Percentiles rank a stretch among this genome's conserved stretches.
phyloP scores from a whole-genome alignment of 2,329 filamentous ascomycete genomes.

The Capronia americana region DNA sequence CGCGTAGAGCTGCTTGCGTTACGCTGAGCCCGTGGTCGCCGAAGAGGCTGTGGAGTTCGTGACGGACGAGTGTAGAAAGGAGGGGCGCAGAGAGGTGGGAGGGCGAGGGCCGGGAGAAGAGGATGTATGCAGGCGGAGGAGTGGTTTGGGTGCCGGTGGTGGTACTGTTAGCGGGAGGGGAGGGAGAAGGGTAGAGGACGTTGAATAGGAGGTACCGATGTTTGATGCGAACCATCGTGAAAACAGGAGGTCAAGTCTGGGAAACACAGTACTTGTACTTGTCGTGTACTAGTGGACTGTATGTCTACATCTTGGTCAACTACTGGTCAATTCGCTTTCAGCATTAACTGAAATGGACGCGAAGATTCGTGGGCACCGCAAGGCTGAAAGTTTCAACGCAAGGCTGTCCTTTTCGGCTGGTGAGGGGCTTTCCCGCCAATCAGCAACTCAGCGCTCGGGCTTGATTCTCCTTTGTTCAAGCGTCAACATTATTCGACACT shows the following conservation, averaged over 20 bases:
- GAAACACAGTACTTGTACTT: background rate
- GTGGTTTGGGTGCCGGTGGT: slow-evolving; percentile 39
- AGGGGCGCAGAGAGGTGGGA: slow-evolving; percentile 70
- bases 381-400: background rate
- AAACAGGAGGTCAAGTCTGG: background rate
- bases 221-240: slow-evolving; percentile 89
- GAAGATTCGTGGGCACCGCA: background rate
- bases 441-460: background rate
- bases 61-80: slow-evolving; percentile 62
- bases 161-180: slow-evolving; percentile 28
- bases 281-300: background rate
- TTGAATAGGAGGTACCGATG: slow-evolving; percentile 95
- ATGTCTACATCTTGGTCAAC: background rate
- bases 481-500: background rate
- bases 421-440: background rate
- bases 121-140: slow-evolving; percentile 65
- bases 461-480: background rate
- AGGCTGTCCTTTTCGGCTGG: background rate
- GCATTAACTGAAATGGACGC: background rate
- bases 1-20: slow-evolving; percentile 53
- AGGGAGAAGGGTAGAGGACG: slow-evolving; percentile 77
- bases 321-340: background rate
- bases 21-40: slow-evolving; percentile 79
- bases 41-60: slow-evolving; percentile 74
- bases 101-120: slow-evolving; percentile 79